Conservation (phyloP, 2,329 filamentous ascomycete genomes). For the Alternaria ventricosa region DNA sequence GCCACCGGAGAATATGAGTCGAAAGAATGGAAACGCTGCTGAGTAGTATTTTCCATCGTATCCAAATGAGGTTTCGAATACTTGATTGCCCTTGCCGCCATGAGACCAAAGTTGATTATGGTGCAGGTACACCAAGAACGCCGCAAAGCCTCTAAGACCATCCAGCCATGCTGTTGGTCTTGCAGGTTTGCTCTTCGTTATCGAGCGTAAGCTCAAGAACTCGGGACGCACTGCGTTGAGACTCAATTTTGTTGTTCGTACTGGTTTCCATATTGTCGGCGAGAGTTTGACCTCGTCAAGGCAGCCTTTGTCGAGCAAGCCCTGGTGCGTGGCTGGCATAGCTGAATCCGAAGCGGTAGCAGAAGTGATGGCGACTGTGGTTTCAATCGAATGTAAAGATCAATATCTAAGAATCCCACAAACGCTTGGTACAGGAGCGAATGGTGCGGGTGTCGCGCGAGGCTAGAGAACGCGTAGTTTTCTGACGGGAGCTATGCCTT, state of each 20-base stretch:
- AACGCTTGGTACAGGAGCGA: background rate
- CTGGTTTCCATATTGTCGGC: conserved; percentile 35
- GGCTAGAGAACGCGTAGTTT: background rate
- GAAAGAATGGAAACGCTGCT: conserved; percentile 50
- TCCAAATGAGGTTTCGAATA: conserved; percentile 47
- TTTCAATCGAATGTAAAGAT: background rate
- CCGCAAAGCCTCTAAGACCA: conserved; percentile 70
- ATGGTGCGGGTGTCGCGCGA: background rate
- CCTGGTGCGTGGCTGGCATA: conserved; percentile 40
- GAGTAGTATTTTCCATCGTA: conserved; percentile 41
- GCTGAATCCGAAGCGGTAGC: background rate
- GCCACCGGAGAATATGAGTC: conserved; percentile 57
- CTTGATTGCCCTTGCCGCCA: conserved; percentile 56
- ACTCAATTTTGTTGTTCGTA: conserved; percentile 36
- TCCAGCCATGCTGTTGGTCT: conserved; percentile 57
- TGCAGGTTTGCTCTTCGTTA: conserved; percentile 25
- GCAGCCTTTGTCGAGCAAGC: conserved; percentile 33
- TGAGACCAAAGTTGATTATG: conserved; percentile 57
- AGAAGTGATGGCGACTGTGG: background rate
- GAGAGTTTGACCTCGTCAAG: conserved; percentile 35
- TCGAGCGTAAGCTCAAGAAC: conserved; percentile 32
- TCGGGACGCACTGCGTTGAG: conserved; percentile 41
- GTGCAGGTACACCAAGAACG: conserved; percentile 69
- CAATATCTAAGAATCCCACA: background rate
- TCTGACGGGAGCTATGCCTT: background rate